These are phyloP conservation scores for Ilex aquifolium DNA, from an alignment of 257 asterid genomes.

Conservation along the genomic window DNA sequence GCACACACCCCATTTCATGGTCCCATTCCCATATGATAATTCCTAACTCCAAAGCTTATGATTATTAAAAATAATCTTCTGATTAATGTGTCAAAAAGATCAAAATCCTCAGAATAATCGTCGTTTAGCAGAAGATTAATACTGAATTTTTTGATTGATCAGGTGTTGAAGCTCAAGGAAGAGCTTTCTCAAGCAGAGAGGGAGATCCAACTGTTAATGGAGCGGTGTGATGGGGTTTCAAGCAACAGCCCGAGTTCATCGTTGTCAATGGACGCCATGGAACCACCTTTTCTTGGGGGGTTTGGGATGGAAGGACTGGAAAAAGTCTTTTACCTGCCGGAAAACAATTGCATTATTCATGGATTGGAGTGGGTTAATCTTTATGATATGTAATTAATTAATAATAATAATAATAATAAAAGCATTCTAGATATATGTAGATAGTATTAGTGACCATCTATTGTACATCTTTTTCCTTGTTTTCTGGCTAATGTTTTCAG, in stretches of 20 bases:
- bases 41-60: not conserved
- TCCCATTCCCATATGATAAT: too few species aligned
- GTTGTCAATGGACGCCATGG: conserved; percentile 27
- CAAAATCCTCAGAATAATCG: not conserved
- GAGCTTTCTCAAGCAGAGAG: conserved; percentile 47
- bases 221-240: conserved; percentile 34
- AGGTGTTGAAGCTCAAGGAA: conserved; percentile 49
- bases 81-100: too few species aligned
- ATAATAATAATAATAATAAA: too few species aligned
- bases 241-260: conserved; percentile 56
- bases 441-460: too few species aligned
- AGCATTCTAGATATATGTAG: too few species aligned
- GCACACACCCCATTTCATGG: too few species aligned
- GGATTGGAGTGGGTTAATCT: conserved; percentile 29
- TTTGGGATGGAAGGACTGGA: conserved; percentile 42
- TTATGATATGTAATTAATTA: conserved; percentile 9
- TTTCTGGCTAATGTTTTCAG: too few species aligned
- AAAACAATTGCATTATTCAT: conserved; percentile 12
- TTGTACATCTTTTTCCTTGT: too few species aligned
- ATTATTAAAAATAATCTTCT: not conserved
- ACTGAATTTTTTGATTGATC: not conserved
- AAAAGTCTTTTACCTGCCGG: conserved; percentile 32
- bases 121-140: not conserved
- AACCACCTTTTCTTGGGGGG: conserved; percentile 41
- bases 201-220: conserved; percentile 42